Base-by-base conservation (phyloP, 805 yeast genomes). In the Priceomyces fermenticarens region DNA sequence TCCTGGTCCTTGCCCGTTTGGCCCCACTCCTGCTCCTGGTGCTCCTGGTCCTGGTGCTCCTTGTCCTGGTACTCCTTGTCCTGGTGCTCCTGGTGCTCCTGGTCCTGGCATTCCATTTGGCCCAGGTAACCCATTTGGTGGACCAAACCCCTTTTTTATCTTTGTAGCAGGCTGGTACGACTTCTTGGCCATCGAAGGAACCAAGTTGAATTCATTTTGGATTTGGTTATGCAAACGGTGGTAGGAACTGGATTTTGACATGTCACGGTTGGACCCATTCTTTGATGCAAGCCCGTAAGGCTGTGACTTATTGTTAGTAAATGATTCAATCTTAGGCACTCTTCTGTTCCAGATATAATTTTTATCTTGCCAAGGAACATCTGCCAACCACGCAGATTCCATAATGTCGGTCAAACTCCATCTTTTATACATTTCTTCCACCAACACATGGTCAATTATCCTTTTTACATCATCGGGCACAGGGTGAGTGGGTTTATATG, bases 211-310 rank as follows among this genome's bases (percentile, higher is more conserved):
- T 36, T 67, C 72, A 25, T n/a, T 35, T 44, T 58, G 69, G 30
- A 68, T 60, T 40, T 67, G 73, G 2, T 63, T 51, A 40, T 68
- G 73, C 43, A 69, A 55, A 38, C 65, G 68, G 32, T 66, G 72
- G 39, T 60, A 62, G 3, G 72, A 60, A 36, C 38, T 55, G 4
- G 72, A 65, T 44, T 68, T 67, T 43, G 59, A 66, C 41, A 59
- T 52, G 41, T 62, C 60, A 44, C 72, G 48, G 43, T 63, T 62
- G 4, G 70, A 52, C 4, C 72, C 72, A 13, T 60, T 61, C 41
- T 63, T 67, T 30, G 65, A 32, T 3, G 50, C 51, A 1, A 68
- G 65, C 1, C 55, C 43, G 40, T 43, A 53, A 7, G 47, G 38
- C 5, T 40, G 13, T 8, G 41, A n/a, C 3, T 44, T 30, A 14